phyloP scores from a whole-genome alignment of 306 rosid genomes.

The Corylus americana region DNA sequence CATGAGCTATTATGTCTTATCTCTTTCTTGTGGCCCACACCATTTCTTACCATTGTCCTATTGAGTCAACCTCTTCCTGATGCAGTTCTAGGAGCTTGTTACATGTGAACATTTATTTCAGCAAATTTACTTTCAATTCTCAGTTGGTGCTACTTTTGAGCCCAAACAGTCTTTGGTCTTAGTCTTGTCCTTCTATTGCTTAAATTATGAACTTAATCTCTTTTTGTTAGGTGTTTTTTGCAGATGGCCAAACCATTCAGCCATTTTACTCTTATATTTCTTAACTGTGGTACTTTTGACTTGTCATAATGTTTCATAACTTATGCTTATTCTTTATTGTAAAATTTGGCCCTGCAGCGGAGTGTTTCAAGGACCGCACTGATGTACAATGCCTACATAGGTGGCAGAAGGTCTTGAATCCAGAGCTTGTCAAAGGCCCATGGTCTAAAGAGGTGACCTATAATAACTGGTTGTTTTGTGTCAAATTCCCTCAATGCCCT shows the following conservation, averaged over 20 bases:
- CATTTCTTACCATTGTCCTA: neutral
- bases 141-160: neutral
- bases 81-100: neutral
- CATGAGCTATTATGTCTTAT: neutral
- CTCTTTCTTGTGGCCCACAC: neutral
- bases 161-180: neutral
- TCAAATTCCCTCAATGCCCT: slow-evolving; percentile 16
- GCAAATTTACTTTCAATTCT: neutral
- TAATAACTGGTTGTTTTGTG: slow-evolving; percentile 4
- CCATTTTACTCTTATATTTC: neutral
- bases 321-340: slow-evolving; percentile 27
- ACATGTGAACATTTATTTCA: neutral
- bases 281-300: slow-evolving; percentile 23
- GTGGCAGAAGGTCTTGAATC: slow-evolving; percentile 99
- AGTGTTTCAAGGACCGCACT: slow-evolving; percentile 90
- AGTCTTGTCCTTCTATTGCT: neutral
- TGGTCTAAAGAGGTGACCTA: slow-evolving; percentile 95
- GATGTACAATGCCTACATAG: slow-evolving; percentile 99
- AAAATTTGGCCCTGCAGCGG: slow-evolving; percentile 59
- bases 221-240: neutral
- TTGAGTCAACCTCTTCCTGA: neutral
- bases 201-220: neutral
- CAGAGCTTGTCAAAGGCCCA: slow-evolving; percentile 96
- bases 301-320: slow-evolving; percentile 11
- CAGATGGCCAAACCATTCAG: neutral